Percentiles rank a stretch among this genome's conserved stretches.
These are phyloP conservation scores for Pythium oligandrum DNA, from an alignment of 352 stramenopile genomes.

Conservation along the genomic window DNA sequence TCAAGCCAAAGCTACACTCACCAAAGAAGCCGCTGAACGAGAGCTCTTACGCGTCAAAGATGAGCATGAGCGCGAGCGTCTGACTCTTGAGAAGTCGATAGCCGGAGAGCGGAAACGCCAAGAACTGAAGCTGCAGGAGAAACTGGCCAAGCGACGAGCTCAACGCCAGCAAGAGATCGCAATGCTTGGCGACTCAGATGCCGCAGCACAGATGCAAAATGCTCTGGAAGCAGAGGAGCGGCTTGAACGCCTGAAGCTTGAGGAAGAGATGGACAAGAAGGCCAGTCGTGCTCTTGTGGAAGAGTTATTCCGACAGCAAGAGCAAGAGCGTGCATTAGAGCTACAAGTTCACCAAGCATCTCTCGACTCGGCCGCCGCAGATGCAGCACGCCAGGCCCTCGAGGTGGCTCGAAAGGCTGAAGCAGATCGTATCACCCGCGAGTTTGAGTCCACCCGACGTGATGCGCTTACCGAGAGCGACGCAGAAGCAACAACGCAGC, in stretches of 20 bases:
- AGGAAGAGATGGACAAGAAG: constrained; percentile 1
- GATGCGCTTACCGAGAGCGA: constrained; percentile 10
- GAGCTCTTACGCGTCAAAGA: constrained; percentile 40
- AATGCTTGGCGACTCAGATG: background rate
- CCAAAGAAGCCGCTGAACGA: constrained; percentile 13
- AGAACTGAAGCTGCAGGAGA: constrained; percentile 38
- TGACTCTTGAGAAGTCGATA: constrained; percentile 23
- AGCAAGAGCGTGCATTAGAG: background rate
- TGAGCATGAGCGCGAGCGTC: constrained; percentile 39
- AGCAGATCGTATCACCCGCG: background rate
- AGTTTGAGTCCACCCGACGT: constrained; percentile 2
- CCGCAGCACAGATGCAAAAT: constrained; percentile 2
- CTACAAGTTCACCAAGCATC: background rate
- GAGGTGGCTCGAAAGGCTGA: constrained; percentile 1
- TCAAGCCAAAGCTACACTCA: background rate
- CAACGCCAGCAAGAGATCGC: constrained; percentile 1
- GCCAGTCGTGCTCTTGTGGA: background rate
- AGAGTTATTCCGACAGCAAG: background rate
- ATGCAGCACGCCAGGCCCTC: background rate
- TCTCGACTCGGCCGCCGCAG: background rate
- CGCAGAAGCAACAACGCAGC: constrained; percentile 7
- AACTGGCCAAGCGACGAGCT: constrained; percentile 26
- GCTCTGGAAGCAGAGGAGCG: constrained; percentile 2
- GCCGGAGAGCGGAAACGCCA: constrained; percentile 27
- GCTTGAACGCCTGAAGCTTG: background rate